A percentile compares a stretch with the other conserved stretches of the same genome.
phyloP scores from a whole-genome alignment of 1,284 basidiomycete species.

The Pyrrhoderma lamaoense region DNA sequence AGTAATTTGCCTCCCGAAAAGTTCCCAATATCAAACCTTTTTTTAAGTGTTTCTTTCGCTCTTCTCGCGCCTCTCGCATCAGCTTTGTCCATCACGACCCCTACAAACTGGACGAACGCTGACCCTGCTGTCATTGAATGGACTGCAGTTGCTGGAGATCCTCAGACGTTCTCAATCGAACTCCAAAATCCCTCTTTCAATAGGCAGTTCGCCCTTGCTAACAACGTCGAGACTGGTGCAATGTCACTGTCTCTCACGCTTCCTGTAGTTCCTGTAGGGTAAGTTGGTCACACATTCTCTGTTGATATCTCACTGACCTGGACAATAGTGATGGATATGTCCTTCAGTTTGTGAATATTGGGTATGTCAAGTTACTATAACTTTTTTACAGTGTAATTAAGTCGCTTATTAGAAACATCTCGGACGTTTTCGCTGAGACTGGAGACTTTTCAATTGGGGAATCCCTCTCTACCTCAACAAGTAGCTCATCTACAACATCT shows the following conservation, averaged over 20 bases:
- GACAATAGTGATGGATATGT: constrained; percentile 42
- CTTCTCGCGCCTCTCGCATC: constrained; percentile 40
- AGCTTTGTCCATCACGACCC: constrained; percentile 38
- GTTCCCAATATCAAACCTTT: background rate
- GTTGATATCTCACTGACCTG: background rate
- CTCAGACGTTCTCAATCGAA: constrained; percentile 33
- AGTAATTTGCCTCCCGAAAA: background rate
- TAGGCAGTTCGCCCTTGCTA: constrained; percentile 48
- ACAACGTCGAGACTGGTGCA: constrained; percentile 40
- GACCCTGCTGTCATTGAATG: constrained; percentile 40
- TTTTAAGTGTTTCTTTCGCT: constrained; percentile 24
- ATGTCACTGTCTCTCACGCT: constrained; percentile 35
- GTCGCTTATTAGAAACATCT: constrained; percentile 36
- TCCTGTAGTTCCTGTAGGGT: constrained; percentile 48
- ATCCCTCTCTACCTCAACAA: constrained; percentile 21
- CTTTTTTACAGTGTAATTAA: background rate
- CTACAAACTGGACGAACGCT: constrained; percentile 30
- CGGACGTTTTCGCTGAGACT: constrained; percentile 36
- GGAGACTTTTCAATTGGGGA: constrained; percentile 38
- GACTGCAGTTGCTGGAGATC: constrained; percentile 36
- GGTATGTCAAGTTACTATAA: constrained; percentile 27
- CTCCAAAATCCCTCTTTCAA: constrained; percentile 47
- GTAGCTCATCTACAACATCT: constrained; percentile 20
- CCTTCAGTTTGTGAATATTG: constrained; percentile 41
- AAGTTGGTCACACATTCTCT: constrained; percentile 21